Percentiles rank a stretch among this genome's conserved stretches.
Evolutionary conservation across 257 asterid genomes (phyloP).

Genomic region (Nicotiana tabacum): DNA sequence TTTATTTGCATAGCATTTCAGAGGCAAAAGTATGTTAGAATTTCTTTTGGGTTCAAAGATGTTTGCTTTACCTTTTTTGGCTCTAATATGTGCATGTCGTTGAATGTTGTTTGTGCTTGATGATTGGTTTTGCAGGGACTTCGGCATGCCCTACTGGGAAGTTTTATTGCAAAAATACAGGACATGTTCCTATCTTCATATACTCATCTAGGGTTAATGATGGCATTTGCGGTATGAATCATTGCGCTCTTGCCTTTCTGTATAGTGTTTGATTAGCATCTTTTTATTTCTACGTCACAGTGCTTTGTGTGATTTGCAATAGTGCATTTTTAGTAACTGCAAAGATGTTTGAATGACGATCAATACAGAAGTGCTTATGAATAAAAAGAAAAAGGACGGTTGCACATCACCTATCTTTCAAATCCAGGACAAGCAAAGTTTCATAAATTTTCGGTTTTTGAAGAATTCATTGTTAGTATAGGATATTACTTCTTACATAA

Average conservation of each 20-base stretch:
- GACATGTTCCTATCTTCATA: constrained; percentile 59
- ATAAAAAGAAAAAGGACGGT: not conserved
- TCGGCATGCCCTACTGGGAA: constrained; percentile 90
- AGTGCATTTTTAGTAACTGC: not conserved
- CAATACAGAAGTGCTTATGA: not conserved
- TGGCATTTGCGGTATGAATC: constrained; percentile 78
- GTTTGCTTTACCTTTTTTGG: not conserved
- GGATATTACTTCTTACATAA: not conserved
- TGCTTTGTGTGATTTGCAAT: not conserved
- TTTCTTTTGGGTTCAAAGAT: not conserved
- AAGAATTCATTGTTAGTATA: not conserved
- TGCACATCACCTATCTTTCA: not conserved
- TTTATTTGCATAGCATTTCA: not conserved
- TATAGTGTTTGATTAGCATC: not conserved
- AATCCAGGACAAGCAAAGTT: not conserved
- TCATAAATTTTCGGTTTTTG: not conserved
- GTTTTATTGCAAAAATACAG: constrained; percentile 81
- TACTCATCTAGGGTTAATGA: constrained; percentile 92
- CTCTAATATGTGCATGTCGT: not conserved
- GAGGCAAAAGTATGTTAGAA: not conserved
- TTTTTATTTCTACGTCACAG: not conserved
- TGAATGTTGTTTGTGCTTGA: not conserved
- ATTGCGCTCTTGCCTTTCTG: not conserved
- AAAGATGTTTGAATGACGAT: not conserved
- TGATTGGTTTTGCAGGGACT: constrained; percentile 64